Evolutionary conservation across 768 basidiomycete genomes (phyloP).

Genomic region (Russula foetens): DNA sequence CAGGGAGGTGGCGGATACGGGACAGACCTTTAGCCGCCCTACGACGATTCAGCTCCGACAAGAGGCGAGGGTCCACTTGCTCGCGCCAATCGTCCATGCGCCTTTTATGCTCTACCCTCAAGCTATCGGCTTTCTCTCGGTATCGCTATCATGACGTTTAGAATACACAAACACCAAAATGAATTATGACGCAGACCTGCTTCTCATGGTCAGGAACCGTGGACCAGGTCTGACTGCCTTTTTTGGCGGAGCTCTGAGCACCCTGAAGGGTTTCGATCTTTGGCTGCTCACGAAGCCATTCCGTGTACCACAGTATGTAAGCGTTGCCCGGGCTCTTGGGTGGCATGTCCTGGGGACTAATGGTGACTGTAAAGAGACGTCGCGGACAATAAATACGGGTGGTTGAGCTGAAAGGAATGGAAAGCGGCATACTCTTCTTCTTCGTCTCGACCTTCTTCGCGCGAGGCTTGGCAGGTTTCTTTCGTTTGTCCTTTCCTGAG

Average conservation of each 20-base stretch:
- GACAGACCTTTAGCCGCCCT: neutral
- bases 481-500: neutral
- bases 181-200: neutral
- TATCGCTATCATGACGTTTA: neutral
- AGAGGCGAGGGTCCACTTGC: neutral
- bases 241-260: neutral
- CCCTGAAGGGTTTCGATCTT: neutral
- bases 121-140: neutral
- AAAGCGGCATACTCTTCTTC: neutral
- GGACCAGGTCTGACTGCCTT: neutral
- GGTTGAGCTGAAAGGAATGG: neutral
- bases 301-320: neutral
- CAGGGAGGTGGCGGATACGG: neutral
- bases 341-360: neutral
- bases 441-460: neutral
- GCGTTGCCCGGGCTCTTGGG: neutral
- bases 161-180: neutral
- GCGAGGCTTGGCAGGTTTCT: neutral
- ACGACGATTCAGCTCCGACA: slow-evolving; percentile 14
- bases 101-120: neutral
- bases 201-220: slow-evolving; percentile 12
- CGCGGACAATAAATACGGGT: neutral
- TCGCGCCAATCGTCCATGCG: slow-evolving; percentile 7
- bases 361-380: neutral
- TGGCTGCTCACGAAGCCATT: neutral